Percentiles rank a stretch among this genome's conserved stretches.
Evolutionary conservation across 2,329 filamentous ascomycete genomes (phyloP).

Genomic region (Monosporascus sp.): DNA sequence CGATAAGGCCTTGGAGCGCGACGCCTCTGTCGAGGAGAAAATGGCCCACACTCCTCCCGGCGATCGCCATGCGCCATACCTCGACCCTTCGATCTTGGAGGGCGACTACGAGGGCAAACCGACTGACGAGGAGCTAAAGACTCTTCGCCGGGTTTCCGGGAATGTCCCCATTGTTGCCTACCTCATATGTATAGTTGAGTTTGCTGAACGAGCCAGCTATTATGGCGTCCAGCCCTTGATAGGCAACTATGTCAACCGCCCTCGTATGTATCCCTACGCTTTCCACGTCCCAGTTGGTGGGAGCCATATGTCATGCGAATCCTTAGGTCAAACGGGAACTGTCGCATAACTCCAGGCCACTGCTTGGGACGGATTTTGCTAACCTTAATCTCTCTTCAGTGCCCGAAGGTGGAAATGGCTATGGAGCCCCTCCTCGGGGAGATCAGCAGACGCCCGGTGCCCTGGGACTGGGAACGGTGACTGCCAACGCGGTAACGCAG

Average conservation of each 20-base stretch:
- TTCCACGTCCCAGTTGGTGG: too few species aligned
- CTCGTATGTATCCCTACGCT: slow-evolving; percentile 18
- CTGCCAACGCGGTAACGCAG: slow-evolving; percentile 46
- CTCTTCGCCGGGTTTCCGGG: slow-evolving; percentile 38
- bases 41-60: slow-evolving; percentile 13
- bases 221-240: slow-evolving; percentile 51
- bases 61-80: slow-evolving; percentile 19
- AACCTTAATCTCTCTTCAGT: slow-evolving; percentile 23
- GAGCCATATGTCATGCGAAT: too few species aligned
- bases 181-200: slow-evolving; percentile 53
- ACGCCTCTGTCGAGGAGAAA: slow-evolving; percentile 17
- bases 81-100: slow-evolving; percentile 20
- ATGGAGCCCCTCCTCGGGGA: slow-evolving; percentile 35
- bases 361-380: neutral
- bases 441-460: slow-evolving; percentile 50
- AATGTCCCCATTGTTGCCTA: slow-evolving; percentile 48
- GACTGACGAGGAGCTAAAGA: slow-evolving; percentile 39
- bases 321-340: too few species aligned
- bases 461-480: slow-evolving; percentile 51
- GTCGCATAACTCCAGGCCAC: too few species aligned
- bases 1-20: slow-evolving; percentile 14
- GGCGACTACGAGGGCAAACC: slow-evolving; percentile 32
- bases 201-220: slow-evolving; percentile 57
- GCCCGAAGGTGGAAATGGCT: slow-evolving; percentile 44
- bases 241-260: slow-evolving; percentile 58